phyloP scores from a whole-genome alignment of 2,329 filamentous ascomycete genomes.

The Exophiala calicioides region DNA sequence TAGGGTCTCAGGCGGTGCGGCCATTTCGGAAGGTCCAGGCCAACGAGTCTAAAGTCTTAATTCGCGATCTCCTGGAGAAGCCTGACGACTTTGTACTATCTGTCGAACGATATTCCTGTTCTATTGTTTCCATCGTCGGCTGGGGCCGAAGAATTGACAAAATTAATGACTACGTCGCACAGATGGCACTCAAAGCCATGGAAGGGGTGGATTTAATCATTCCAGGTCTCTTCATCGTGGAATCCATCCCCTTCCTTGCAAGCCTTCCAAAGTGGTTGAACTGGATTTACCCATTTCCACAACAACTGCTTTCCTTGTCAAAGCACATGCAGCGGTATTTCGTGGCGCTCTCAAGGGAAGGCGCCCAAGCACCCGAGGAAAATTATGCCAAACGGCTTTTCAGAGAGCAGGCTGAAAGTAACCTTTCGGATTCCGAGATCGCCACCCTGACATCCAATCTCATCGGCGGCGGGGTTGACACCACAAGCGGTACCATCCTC shows the following conservation, averaged over 20 bases:
- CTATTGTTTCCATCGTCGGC: conserved; percentile 43
- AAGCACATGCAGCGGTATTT: conserved; percentile 54
- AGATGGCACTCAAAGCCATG: conserved; percentile 23
- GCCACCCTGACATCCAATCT: conserved; percentile 50
- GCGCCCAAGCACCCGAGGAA: conserved; percentile 42
- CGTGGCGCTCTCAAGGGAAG: conserved; percentile 54
- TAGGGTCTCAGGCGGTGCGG: conserved; percentile 58
- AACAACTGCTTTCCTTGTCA: conserved; percentile 35
- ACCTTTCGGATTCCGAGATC: conserved; percentile 49
- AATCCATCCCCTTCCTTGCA: conserved; percentile 40
- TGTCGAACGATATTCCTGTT: conserved; percentile 45
- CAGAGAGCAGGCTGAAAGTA: conserved; percentile 49
- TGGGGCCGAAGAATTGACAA: conserved; percentile 43
- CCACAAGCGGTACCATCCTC: conserved; percentile 35
- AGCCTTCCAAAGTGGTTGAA: conserved; percentile 47
- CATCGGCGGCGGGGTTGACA: conserved; percentile 37
- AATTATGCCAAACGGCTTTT: conserved; percentile 51
- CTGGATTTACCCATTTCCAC: conserved; percentile 19
- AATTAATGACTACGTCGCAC: conserved; percentile 53
- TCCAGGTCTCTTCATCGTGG: conserved; percentile 23
- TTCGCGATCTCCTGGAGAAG: conserved; percentile 40
- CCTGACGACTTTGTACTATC: conserved; percentile 41
- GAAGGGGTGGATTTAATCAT: conserved; percentile 27
- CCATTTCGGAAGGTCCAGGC: conserved; percentile 58
- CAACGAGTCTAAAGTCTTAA: conserved; percentile 59